Percentiles rank a stretch among this genome's conserved stretches.
Evolutionary conservation across 2,329 filamentous ascomycete genomes (phyloP).

Genomic region (Phaeosphaeriaceae sp.): DNA sequence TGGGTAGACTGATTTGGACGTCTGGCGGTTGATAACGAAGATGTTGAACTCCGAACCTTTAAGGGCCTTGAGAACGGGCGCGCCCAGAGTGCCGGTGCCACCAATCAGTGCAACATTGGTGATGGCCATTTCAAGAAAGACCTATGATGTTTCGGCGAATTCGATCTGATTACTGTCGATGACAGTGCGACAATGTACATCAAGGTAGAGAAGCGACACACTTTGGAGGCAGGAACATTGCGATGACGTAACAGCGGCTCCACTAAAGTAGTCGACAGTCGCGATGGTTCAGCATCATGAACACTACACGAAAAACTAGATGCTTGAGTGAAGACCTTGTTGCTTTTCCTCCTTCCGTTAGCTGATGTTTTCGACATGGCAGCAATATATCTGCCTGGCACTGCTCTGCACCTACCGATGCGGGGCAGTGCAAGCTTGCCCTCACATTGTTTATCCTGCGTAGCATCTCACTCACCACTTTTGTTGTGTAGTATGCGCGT

Average conservation of each 20-base stretch:
- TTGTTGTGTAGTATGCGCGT: too few relatives aligned
- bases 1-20: constrained; percentile 49
- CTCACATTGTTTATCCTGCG: not conserved
- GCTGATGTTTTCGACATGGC: too few relatives aligned
- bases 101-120: constrained; percentile 52
- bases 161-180: not conserved
- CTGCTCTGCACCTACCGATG: too few relatives aligned
- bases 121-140: constrained; percentile 33
- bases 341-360: too few relatives aligned
- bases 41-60: constrained; percentile 39
- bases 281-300: too few relatives aligned
- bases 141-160: too few relatives aligned
- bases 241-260: not conserved
- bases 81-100: constrained; percentile 46
- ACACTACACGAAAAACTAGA: too few relatives aligned
- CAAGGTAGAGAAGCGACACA: constrained; percentile 6
- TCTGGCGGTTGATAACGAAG: constrained; percentile 42
- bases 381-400: too few relatives aligned
- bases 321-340: too few relatives aligned
- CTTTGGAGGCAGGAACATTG: not conserved
- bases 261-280: not conserved
- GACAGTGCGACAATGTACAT: not conserved
- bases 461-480: too few relatives aligned
- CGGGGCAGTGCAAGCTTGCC: not conserved
- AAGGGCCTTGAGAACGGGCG: constrained; percentile 42